Percentiles rank a stretch among this genome's conserved stretches.
These are phyloP conservation scores for Neurospora tetraspora DNA, from an alignment of 495 filamentous ascomycete species.

Conservation along the genomic window DNA sequence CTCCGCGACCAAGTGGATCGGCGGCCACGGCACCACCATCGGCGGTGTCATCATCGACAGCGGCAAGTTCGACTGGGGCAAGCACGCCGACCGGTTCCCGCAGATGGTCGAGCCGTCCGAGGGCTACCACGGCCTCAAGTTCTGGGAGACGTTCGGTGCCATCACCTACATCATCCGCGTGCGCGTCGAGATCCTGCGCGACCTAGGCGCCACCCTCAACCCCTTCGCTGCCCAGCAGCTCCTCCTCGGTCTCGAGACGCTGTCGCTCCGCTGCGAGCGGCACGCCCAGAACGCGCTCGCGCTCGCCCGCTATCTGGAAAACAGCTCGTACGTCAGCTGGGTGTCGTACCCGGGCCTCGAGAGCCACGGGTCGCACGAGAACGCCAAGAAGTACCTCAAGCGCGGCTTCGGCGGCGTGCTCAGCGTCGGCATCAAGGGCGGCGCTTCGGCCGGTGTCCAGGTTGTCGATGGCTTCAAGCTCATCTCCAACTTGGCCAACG, in stretches of 20 bases:
- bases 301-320: slow-evolving; percentile 76
- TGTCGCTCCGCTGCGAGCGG: slow-evolving; percentile 75
- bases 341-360: slow-evolving; percentile 88
- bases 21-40: slow-evolving; percentile 93
- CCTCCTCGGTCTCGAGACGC: slow-evolving; percentile 80
- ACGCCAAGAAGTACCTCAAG: slow-evolving; percentile 83
- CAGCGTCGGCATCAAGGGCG: slow-evolving; percentile 89
- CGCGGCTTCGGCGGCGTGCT: slow-evolving; percentile 88
- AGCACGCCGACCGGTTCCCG: slow-evolving; percentile 78
- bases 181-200: slow-evolving; percentile 72
- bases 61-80: slow-evolving; percentile 96
- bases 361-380: slow-evolving; percentile 67
- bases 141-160: slow-evolving; percentile 90
- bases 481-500: slow-evolving; percentile 82
- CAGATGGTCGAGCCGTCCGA: slow-evolving; percentile 86
- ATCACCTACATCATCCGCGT: slow-evolving; percentile 76
- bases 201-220: slow-evolving; percentile 76
- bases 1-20: slow-evolving; percentile 97
- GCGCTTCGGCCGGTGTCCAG: slow-evolving; percentile 66
- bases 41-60: slow-evolving; percentile 83
- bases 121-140: slow-evolving; percentile 93
- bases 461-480: slow-evolving; percentile 93
- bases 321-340: slow-evolving; percentile 78
- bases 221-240: slow-evolving; percentile 96
- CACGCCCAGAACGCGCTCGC: slow-evolving; percentile 79